These are phyloP conservation scores for Salix viminalis DNA, from an alignment of 345 rosid genomes.

Conservation along the genomic window DNA sequence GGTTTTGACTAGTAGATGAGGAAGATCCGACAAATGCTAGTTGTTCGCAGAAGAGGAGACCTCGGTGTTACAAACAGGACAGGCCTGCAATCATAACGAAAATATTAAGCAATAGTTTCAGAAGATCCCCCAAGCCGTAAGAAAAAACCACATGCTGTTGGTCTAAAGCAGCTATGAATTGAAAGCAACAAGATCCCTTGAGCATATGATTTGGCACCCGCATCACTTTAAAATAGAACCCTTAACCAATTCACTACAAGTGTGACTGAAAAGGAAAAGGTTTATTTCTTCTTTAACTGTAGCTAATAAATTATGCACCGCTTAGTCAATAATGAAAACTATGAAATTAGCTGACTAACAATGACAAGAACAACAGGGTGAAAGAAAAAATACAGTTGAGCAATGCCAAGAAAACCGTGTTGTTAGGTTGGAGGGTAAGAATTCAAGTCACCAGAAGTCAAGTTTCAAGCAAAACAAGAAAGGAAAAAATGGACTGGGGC, in stretches of 20 bases:
- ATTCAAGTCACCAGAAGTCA: background rate
- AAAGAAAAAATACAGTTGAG: background rate
- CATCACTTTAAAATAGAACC: background rate
- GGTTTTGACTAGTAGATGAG: background rate
- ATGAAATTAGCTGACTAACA: no score
- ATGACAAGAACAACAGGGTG: background rate
- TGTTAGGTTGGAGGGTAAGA: background rate
- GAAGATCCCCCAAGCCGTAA: background rate
- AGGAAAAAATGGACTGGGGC: background rate
- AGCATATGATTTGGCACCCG: background rate
- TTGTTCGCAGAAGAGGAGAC: conserved; percentile 64
- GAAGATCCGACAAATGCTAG: conserved; percentile 17
- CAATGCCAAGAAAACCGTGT: background rate
- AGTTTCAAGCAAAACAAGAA: background rate
- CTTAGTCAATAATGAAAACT: background rate
- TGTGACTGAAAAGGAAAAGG: background rate
- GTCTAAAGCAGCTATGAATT: background rate
- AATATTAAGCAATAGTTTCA: background rate
- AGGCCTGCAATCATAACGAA: conserved; percentile 50
- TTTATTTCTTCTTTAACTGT: background rate
- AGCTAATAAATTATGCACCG: background rate
- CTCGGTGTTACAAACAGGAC: conserved; percentile 79
- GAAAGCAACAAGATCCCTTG: background rate
- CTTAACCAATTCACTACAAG: background rate
- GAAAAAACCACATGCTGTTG: background rate